Conservation (phyloP, 352 stramenopile species). For the Aphanomyces cochlioides region DNA sequence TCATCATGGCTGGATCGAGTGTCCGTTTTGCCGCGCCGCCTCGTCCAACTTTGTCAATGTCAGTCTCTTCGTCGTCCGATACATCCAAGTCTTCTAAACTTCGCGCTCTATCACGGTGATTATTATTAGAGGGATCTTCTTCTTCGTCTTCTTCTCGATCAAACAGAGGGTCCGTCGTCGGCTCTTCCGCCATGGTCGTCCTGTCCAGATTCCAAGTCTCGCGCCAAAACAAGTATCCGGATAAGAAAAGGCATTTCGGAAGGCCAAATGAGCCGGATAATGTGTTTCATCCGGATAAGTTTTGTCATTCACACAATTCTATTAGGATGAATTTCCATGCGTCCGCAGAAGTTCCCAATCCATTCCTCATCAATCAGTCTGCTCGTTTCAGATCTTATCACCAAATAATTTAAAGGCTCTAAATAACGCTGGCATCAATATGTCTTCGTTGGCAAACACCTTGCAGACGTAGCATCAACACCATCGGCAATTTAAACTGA, state of each 20-base stretch:
- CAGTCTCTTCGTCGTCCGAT: slow-evolving; percentile 14
- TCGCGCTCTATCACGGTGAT: slow-evolving; percentile 13
- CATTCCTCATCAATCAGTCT: too few species aligned
- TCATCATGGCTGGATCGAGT: slow-evolving; percentile 79
- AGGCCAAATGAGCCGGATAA: background rate
- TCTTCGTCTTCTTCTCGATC: slow-evolving; percentile 23
- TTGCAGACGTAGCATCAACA: too few species aligned
- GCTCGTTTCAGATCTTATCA: too few species aligned
- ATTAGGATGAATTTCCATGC: too few species aligned
- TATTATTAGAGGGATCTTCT: background rate
- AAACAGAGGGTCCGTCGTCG: slow-evolving; percentile 14
- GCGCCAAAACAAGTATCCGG: slow-evolving; percentile 20
- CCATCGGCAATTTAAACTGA: too few species aligned
- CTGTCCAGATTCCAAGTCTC: background rate
- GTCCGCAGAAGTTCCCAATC: too few species aligned
- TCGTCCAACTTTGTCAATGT: slow-evolving; percentile 39
- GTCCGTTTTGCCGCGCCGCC: slow-evolving; percentile 33
- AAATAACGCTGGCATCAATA: too few species aligned
- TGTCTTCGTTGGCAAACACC: too few species aligned
- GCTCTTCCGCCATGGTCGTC: background rate
- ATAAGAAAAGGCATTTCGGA: background rate
- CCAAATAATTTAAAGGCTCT: too few species aligned
- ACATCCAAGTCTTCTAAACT: slow-evolving; percentile 26
- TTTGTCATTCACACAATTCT: too few species aligned
- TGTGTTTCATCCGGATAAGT: background rate